Evolutionary conservation across 2,329 filamentous ascomycete species (phyloP).

Genomic region (Neofusicoccum kwambonambiense): DNA sequence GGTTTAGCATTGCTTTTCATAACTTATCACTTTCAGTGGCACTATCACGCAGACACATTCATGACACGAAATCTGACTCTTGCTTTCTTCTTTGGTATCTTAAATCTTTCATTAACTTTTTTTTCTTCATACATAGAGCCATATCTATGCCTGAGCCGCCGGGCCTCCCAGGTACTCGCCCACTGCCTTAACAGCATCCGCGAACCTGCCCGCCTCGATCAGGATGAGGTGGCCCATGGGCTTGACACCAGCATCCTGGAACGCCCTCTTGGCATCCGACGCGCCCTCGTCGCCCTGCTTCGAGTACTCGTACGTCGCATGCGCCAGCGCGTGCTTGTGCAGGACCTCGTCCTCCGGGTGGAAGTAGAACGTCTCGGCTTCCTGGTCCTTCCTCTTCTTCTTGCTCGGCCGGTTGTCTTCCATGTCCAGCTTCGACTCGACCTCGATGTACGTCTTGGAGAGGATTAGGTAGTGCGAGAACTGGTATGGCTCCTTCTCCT

Average conservation of each 20-base stretch:
- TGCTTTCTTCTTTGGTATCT: background rate
- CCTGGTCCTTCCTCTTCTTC: conserved; percentile 48
- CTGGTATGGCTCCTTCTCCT: conserved; percentile 87
- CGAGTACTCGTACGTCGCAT: conserved; percentile 72
- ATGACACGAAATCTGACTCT: background rate
- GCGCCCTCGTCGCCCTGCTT: conserved; percentile 74
- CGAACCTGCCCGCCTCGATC: conserved; percentile 77
- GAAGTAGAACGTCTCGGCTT: conserved; percentile 74
- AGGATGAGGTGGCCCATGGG: conserved; percentile 81
- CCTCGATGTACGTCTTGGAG: conserved; percentile 89
- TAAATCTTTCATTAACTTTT: background rate
- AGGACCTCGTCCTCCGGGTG: conserved; percentile 93
- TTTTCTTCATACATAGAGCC: background rate
- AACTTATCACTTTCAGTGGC: too few species aligned
- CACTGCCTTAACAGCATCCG: conserved; percentile 71
- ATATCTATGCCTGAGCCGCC: background rate
- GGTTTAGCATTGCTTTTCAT: too few species aligned
- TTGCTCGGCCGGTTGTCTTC: conserved; percentile 40
- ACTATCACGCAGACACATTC: too few species aligned
- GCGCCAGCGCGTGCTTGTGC: conserved; percentile 69
- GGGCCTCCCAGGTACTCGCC: conserved; percentile 61
- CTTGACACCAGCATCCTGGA: conserved; percentile 88
- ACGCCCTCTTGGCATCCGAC: conserved; percentile 89
- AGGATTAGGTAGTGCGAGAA: conserved; percentile 92
- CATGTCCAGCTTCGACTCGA: conserved; percentile 74